Percentiles rank a stretch among this genome's conserved stretches.
Evolutionary conservation across 495 filamentous ascomycete genomes (phyloP).

Genomic region (Neurospora sp.): DNA sequence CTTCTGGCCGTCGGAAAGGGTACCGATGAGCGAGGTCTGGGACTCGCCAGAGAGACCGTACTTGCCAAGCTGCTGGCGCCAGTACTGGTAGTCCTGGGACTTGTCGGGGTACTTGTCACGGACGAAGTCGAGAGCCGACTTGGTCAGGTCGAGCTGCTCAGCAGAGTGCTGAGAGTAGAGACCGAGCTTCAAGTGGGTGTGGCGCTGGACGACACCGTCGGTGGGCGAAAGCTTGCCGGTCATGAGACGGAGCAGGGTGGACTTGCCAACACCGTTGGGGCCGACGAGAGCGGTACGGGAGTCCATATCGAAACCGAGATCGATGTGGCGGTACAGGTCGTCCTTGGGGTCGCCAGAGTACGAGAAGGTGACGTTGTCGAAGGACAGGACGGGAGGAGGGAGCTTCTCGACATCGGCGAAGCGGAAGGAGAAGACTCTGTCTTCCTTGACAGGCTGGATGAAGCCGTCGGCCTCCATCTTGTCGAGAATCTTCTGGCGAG

Average conservation of each 20-base stretch:
- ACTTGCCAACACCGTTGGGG: conserved; percentile 99
- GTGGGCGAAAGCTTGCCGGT: conserved; percentile 90
- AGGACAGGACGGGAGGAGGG: conserved; percentile 88
- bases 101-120: conserved; percentile 85
- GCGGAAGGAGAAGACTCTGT: conserved; percentile 94
- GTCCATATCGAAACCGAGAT: conserved; percentile 99
- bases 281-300: conserved; percentile 93
- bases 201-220: conserved; percentile 67
- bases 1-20: conserved; percentile 95
- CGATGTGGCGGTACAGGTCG: conserved; percentile 90
- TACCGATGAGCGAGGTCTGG: conserved; percentile 96
- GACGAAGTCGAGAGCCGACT: conserved; percentile 95
- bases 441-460: conserved; percentile 77
- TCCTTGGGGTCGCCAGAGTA: conserved; percentile 86
- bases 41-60: conserved; percentile 87
- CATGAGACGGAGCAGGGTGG: conserved; percentile 95
- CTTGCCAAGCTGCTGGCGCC: conserved; percentile 90
- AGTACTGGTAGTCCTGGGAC: conserved; percentile 98
- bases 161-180: conserved; percentile 97
- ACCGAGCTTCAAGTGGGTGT: conserved; percentile 97
- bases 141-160: conserved; percentile 95
- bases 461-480: conserved; percentile 99
- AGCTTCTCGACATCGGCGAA: conserved; percentile 98
- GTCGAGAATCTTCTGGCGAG: conserved; percentile 98
- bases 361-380: conserved; percentile 95